Evolutionary conservation across 805 yeast species (phyloP).

Genomic region (Kodamaea laetipori): DNA sequence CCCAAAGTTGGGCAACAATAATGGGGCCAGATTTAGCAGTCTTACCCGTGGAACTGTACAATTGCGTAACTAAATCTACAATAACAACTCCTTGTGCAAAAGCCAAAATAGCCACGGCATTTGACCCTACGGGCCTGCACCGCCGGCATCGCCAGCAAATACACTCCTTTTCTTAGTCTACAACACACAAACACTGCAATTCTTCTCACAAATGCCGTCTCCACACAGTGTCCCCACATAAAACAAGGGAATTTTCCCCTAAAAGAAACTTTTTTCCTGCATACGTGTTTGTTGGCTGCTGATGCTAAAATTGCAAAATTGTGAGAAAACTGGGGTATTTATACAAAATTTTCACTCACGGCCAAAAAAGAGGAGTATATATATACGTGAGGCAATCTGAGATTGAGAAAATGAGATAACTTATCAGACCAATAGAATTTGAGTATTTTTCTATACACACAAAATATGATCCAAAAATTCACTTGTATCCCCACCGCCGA

Average conservation of each 20-base stretch:
- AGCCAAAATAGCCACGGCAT: no score
- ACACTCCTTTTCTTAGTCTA: neutral
- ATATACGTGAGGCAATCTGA: conserved; percentile 14
- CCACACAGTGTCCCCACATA: conserved; percentile 1
- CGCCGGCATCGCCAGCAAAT: neutral
- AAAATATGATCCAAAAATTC: conserved; percentile 36
- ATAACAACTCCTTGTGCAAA: no score
- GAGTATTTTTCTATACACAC: conserved; percentile 9
- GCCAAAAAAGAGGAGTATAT: conserved; percentile 10
- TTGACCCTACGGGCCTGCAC: no score
- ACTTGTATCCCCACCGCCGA: conserved; percentile 34
- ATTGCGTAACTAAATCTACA: no score
- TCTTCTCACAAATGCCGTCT: neutral
- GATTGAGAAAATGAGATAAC: conserved; percentile 5
- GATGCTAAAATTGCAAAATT: neutral
- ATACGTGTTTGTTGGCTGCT: conserved; percentile 2
- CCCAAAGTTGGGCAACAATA: no score
- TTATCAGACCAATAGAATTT: conserved; percentile 30
- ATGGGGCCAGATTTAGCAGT: no score
- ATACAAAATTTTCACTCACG: neutral
- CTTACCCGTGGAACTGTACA: no score
- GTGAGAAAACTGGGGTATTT: conserved; percentile 6
- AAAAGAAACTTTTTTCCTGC: no score
- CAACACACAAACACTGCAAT: neutral
- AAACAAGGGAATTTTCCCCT: no score